phyloP scores from a whole-genome alignment of 2,329 filamentous ascomycete genomes.

The Paecilomyces variotii region DNA sequence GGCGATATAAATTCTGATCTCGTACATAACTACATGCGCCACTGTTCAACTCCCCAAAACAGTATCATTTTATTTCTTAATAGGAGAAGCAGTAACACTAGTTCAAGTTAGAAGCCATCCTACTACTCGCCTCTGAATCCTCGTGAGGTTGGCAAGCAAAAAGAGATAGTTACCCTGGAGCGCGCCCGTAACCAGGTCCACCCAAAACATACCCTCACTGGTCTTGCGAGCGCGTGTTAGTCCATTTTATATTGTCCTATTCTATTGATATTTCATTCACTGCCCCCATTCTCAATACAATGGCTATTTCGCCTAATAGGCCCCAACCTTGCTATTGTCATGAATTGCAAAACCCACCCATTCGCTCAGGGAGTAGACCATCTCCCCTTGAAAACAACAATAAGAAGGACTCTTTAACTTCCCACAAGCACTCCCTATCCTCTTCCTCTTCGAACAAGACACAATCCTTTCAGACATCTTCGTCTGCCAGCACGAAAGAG shows the following conservation, averaged over 20 bases:
- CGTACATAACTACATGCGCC: not conserved
- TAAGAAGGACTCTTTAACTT: not conserved
- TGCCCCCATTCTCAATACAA: not conserved
- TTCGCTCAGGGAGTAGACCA: not conserved
- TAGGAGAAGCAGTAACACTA: not conserved
- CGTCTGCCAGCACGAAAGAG: slow-evolving; percentile 5
- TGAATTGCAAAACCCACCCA: not conserved
- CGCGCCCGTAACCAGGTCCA: not conserved
- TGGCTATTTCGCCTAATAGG: not conserved
- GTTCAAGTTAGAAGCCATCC: not conserved
- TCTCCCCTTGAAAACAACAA: not conserved
- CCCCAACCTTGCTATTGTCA: not conserved
- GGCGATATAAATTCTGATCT: not conserved
- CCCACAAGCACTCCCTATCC: not conserved
- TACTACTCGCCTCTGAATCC: not conserved
- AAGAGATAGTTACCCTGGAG: not conserved
- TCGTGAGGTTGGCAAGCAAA: not conserved
- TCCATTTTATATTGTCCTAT: not conserved
- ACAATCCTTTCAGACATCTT: slow-evolving; percentile 2
- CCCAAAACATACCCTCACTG: not conserved
- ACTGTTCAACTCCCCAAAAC: not conserved
- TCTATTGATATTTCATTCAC: not conserved
- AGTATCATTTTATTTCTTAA: not conserved
- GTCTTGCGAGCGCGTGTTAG: not conserved
- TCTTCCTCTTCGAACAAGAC: not conserved